Base-by-base conservation (phyloP, 2,329 filamentous ascomycete genomes). In the Lecanicillium sp. region DNA sequence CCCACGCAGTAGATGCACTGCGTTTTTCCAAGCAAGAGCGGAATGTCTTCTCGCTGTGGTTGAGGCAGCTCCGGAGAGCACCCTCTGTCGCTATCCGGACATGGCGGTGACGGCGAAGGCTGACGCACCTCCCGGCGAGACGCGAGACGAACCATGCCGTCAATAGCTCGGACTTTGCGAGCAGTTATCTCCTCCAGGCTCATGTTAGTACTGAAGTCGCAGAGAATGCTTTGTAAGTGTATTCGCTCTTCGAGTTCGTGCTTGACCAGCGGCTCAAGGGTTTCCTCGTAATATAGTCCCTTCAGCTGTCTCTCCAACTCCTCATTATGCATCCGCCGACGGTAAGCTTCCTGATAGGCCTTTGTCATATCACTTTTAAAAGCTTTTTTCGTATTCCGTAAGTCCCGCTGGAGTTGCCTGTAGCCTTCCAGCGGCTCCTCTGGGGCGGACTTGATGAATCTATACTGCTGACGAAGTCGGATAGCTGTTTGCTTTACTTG, bases 1-100 rank as follows among this genome's bases (percentile, higher is more conserved):
- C 41, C 28, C 18, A 41, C 32, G 14, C 35, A 43, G 25, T 38
- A 45, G 22, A 43, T 43, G 18, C 35, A 45, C 19, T 45, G 35
- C 14, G 19, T 45, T 32, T 35, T 41, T 3, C 25, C 31, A 6
- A 43, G 18, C 4, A 43, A n/a, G 1, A 45, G 14, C 4, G 40
- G 40, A 14, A 45, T 40, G 11, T 43, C 37, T 33, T 45, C 31
- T 15, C 14, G 28, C 13, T 31, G 30, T 5, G 14, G 20, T 28
- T 37, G 13, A 30, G 16, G 18, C 27, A 37, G n/a, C 35, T 22
- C n/a, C 14, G 35, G 28, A 37, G 35, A 37, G 11, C 8, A 31
- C 20, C 33, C 19, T 38, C 18, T 30, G 20, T 22, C 25, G 25
- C 12, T 16, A 18, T 30, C 12, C 14, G 14, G 30, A 22, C 9